phyloP scores from a whole-genome alignment of 2,329 filamentous ascomycete genomes.

The Venturia oleaginea region DNA sequence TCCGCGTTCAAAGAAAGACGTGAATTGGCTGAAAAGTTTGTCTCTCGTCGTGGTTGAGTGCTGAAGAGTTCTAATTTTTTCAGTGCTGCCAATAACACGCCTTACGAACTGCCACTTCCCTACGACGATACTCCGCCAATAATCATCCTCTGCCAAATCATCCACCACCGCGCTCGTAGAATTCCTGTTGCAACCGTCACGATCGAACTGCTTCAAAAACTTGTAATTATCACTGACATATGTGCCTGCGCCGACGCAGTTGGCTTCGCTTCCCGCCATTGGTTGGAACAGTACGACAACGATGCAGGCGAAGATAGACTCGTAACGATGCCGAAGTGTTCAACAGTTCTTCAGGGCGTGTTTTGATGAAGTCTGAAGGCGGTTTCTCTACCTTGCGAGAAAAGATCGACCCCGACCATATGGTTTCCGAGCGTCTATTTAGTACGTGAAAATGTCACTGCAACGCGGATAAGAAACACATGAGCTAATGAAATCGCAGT shows the following conservation, averaged over 20 bases:
- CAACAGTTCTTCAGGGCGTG: background rate
- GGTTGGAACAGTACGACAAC: background rate
- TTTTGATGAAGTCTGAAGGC: background rate
- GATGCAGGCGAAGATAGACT: background rate
- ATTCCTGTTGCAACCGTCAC: background rate
- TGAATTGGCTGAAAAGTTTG: too few species aligned
- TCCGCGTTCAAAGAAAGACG: too few species aligned
- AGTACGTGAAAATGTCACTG: background rate
- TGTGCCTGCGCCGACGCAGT: background rate
- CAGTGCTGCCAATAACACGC: background rate
- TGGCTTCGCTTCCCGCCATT: background rate
- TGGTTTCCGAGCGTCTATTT: background rate
- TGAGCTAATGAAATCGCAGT: too few species aligned
- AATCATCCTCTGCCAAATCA: background rate
- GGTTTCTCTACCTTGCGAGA: background rate
- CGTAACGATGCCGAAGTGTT: background rate
- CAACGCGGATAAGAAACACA: too few species aligned
- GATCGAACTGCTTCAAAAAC: background rate
- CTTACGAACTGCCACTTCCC: constrained; percentile 2
- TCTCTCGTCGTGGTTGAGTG: too few species aligned
- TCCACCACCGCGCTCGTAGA: background rate
- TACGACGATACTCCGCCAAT: background rate
- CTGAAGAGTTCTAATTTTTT: background rate
- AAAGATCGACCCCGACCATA: background rate
- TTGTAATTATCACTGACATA: background rate